Evolutionary conservation across 768 basidiomycete genomes (phyloP), one percentile per base, ranked within the genome.

Genomic region (Cubamyces sp.): DNA sequence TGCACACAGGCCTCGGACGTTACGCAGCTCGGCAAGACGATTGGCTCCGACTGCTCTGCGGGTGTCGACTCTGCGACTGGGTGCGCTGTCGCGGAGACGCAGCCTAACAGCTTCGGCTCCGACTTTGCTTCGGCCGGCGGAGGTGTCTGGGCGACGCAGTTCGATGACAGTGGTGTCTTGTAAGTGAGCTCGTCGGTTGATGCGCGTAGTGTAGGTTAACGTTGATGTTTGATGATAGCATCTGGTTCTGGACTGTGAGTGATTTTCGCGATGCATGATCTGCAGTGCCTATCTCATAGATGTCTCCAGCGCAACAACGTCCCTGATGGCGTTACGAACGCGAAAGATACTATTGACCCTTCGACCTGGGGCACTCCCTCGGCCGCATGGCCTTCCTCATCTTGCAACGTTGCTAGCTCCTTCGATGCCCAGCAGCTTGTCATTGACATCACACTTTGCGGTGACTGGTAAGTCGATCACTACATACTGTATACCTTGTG

Each of bases 121-220:
- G 75, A 69, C 7, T 84, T 84, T 62, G 77, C 76, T 5, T 40
- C 69, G 1, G 78, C 74, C 1, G 83, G 84, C 14, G 86, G 86
- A 18, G 86, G 86, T 8, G 84, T 86, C 3, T 93, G 78, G 73
- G 88, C 88, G 1, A 79, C 86, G 6, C 88, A 89, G 68, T 86
- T 89, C 59, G 89, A 89, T 52, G 75, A 77, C 9, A 70, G 80
- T 1, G 87, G 82, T 19, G 76, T 83, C 55, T 79, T 69, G 78
- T 81, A 60, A 69, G 80, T 68, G 16, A 19, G 11, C 8, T 6
- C 11, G 21, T 19, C 18, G 21, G 9, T 55, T 12, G 8, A 21
- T 34, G 78, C 54, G 79, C 81, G 53, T 81, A 77, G 80, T 80
- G 77, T 65, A 81, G 79, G 79, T 74, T 68, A 75, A 47, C 21